Percentiles rank a stretch among this genome's conserved stretches.
phyloP scores from a whole-genome alignment of 192 early-diverging fungal genomes.

The Rhizoclosmatium globosum region DNA sequence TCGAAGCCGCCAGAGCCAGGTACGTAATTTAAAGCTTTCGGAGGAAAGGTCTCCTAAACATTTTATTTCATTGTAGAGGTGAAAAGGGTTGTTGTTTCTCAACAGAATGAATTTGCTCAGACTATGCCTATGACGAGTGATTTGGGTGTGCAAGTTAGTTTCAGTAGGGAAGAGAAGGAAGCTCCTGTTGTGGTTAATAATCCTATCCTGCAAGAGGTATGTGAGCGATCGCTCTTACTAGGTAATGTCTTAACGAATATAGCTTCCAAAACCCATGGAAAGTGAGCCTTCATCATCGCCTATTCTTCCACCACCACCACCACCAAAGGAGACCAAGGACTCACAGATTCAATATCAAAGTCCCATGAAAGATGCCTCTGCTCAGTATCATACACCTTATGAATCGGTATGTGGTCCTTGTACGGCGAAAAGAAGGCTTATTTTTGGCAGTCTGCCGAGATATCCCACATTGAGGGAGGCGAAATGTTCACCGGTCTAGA shows the following conservation, averaged over 20 bases:
- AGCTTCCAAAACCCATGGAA: no score
- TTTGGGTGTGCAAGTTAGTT: slow-evolving; percentile 32
- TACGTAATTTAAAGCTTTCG: not conserved
- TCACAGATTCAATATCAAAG: slow-evolving; percentile 19
- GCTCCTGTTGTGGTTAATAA: not conserved
- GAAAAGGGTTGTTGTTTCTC: not conserved
- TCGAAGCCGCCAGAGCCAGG: not conserved
- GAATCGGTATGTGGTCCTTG: slow-evolving; percentile 18
- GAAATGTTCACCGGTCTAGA: slow-evolving; percentile 14
- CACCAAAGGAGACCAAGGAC: slow-evolving; percentile 14
- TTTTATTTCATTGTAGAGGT: not conserved
- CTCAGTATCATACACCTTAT: slow-evolving; percentile 33
- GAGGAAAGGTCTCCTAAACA: not conserved
- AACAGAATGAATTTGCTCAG: slow-evolving; percentile 32
- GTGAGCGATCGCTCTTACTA: no score
- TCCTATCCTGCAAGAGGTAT: not conserved
- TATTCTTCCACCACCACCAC: not conserved
- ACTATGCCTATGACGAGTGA: slow-evolving; percentile 28
- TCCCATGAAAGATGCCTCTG: slow-evolving; percentile 24
- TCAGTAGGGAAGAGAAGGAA: not conserved
- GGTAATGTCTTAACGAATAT: no score
- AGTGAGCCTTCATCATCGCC: no score
- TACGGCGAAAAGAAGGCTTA: not conserved
- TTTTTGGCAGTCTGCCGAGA: slow-evolving; percentile 20
- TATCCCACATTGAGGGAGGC: not conserved